Evolutionary conservation across 768 basidiomycete genomes (phyloP).

Genomic region (Guyanaporus albipodus): DNA sequence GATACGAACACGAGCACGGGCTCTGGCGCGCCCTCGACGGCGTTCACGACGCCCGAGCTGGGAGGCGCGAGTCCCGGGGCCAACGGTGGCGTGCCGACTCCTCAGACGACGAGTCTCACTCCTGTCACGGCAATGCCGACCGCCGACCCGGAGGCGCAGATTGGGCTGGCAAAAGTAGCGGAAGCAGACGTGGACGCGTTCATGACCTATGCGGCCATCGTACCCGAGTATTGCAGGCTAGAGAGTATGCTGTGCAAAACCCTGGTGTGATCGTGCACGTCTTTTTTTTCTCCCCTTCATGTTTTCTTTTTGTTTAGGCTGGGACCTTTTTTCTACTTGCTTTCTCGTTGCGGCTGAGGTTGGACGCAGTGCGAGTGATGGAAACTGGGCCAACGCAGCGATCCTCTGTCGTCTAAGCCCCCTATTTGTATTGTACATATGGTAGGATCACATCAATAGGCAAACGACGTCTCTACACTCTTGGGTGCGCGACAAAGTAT

Average conservation of each 20-base stretch:
- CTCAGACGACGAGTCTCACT: conserved; percentile 55
- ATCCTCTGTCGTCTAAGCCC: neutral
- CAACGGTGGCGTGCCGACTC: conserved; percentile 27
- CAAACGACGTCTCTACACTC: no score
- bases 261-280: conserved; percentile 35
- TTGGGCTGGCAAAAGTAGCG: conserved; percentile 77
- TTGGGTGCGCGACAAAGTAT: no score
- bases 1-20: conserved; percentile 32
- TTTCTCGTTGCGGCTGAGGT: no score
- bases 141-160: conserved; percentile 65
- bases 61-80: conserved; percentile 36
- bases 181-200: conserved; percentile 83
- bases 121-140: conserved; percentile 73
- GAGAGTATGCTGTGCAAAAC: conserved; percentile 75
- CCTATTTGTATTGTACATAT: conserved; percentile 14
- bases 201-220: conserved; percentile 80
- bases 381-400: no score
- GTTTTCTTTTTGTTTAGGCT: no score
- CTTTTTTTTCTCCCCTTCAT: no score
- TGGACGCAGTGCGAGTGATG: no score
- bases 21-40: conserved; percentile 43
- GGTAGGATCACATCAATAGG: conserved; percentile 14
- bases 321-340: neutral
- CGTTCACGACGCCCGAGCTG: conserved; percentile 62
- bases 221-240: conserved; percentile 77